These are phyloP conservation scores for Neurospora discreta DNA, from an alignment of 495 filamentous ascomycete species.

Conservation along the genomic window DNA sequence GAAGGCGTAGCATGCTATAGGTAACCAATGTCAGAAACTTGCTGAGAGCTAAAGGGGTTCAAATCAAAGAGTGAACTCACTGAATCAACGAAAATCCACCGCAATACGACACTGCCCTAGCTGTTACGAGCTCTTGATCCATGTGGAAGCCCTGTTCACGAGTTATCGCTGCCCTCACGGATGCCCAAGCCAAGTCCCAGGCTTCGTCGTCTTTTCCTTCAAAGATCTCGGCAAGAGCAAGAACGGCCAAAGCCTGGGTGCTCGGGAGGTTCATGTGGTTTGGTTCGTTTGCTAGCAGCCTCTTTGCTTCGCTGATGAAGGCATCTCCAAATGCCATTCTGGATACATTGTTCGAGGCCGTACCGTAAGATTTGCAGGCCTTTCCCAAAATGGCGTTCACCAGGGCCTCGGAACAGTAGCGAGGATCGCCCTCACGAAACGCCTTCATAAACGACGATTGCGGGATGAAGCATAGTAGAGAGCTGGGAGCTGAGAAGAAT, in stretches of 20 bases:
- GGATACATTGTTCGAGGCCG: slow-evolving; percentile 11
- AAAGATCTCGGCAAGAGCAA: slow-evolving; percentile 15
- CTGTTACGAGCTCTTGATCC: slow-evolving; percentile 9
- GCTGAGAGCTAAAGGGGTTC: not conserved
- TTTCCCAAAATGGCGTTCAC: slow-evolving; percentile 17
- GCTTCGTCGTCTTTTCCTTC: slow-evolving; percentile 17
- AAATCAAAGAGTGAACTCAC: slow-evolving; percentile 2
- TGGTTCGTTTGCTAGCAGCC: slow-evolving; percentile 7
- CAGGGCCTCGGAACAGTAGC: slow-evolving; percentile 17
- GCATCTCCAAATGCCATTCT: slow-evolving; percentile 17
- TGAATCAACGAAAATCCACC: slow-evolving; percentile 15
- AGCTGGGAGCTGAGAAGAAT: slow-evolving; percentile 12
- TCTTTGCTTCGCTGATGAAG: slow-evolving; percentile 17
- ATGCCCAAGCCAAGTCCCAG: slow-evolving; percentile 10
- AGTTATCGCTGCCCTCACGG: slow-evolving; percentile 12
- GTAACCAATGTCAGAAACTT: not conserved
- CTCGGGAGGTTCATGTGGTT: slow-evolving; percentile 12
- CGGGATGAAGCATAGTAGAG: slow-evolving; percentile 8
- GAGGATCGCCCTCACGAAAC: slow-evolving; percentile 11
- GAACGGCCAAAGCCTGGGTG: slow-evolving; percentile 16
- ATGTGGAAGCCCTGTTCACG: not conserved
- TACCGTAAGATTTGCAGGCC: slow-evolving; percentile 9
- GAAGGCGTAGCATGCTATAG: slow-evolving; percentile 11
- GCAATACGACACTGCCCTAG: slow-evolving; percentile 15
- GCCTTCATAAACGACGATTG: slow-evolving; percentile 12